Evolutionary conservation across 2,329 filamentous ascomycete genomes (phyloP).

Genomic region (Triangularia setosa): DNA sequence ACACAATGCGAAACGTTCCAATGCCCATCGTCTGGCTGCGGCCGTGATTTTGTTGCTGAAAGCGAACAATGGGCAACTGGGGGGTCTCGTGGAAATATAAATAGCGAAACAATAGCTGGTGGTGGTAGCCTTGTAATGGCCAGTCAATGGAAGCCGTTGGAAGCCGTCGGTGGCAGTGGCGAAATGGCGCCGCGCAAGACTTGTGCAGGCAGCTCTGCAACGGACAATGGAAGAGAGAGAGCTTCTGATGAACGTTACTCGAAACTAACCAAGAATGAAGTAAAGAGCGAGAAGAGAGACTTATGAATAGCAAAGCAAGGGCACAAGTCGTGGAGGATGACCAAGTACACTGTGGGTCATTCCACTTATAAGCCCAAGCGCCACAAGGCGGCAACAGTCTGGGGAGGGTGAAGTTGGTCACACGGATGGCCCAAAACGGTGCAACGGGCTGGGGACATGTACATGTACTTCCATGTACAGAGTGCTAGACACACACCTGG

Average conservation of each 20-base stretch:
- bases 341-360: not conserved
- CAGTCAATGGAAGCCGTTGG: constrained; percentile 24
- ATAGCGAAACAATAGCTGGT: not conserved
- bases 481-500: not conserved
- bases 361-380: not conserved
- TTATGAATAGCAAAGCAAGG: not conserved
- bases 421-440: not conserved
- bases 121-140: constrained; percentile 3
- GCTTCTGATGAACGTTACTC: not conserved
- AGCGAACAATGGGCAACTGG: not conserved
- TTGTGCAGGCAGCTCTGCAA: not conserved
- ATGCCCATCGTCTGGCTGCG: constrained; percentile 1
- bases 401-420: not conserved
- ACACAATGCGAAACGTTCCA: constrained; percentile 15
- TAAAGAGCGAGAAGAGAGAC: not conserved
- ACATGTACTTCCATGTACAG: not conserved
- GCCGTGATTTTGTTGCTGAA: not conserved
- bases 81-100: not conserved
- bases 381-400: constrained; percentile 6
- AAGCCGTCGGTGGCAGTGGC: constrained; percentile 19
- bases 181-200: not conserved
- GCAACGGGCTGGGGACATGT: not conserved
- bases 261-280: not conserved
- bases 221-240: not conserved
- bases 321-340: not conserved